Evolutionary conservation across 805 yeast species (phyloP).

Genomic region (Schwanniomyces sp.): DNA sequence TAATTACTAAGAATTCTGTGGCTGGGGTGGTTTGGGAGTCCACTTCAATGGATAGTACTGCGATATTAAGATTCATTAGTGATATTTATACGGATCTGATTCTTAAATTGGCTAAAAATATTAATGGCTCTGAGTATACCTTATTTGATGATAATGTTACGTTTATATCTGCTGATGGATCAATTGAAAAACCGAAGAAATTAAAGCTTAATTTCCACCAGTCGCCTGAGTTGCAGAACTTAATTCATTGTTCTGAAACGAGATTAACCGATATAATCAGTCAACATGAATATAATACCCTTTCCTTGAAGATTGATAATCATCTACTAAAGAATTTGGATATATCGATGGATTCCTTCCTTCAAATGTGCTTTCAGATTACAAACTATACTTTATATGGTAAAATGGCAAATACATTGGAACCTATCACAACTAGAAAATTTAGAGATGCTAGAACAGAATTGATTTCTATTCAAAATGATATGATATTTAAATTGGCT

Average conservation of each 20-base stretch:
- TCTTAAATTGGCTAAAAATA: constrained; percentile 54
- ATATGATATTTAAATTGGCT: constrained; percentile 48
- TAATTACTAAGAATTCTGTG: constrained; percentile 54
- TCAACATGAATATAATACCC: constrained; percentile 55
- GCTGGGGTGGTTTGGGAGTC: constrained; percentile 64
- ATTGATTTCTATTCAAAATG: constrained; percentile 64
- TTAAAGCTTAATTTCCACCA: constrained; percentile 30
- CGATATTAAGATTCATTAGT: constrained; percentile 54
- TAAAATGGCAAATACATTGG: constrained; percentile 46
- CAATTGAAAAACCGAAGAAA: constrained; percentile 36
- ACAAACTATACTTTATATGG: constrained; percentile 59
- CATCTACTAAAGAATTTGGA: constrained; percentile 38
- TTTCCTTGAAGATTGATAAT: constrained; percentile 34
- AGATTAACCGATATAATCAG: constrained; percentile 56
- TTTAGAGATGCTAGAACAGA: constrained; percentile 72
- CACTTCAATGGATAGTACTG: constrained; percentile 57
- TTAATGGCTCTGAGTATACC: constrained; percentile 57
- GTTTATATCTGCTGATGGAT: constrained; percentile 38
- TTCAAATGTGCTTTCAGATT: constrained; percentile 54
- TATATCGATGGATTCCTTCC: constrained; percentile 49
- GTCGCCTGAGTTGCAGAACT: constrained; percentile 47
- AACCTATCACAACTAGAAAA: constrained; percentile 65
- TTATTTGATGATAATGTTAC: constrained; percentile 42
- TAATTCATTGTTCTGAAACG: constrained; percentile 57
- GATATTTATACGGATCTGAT: constrained; percentile 61